Percentiles rank a stretch among this genome's conserved stretches.
Conservation (phyloP, 2,329 filamentous ascomycete genomes). For the Calonectria pseudoreteaudii region DNA sequence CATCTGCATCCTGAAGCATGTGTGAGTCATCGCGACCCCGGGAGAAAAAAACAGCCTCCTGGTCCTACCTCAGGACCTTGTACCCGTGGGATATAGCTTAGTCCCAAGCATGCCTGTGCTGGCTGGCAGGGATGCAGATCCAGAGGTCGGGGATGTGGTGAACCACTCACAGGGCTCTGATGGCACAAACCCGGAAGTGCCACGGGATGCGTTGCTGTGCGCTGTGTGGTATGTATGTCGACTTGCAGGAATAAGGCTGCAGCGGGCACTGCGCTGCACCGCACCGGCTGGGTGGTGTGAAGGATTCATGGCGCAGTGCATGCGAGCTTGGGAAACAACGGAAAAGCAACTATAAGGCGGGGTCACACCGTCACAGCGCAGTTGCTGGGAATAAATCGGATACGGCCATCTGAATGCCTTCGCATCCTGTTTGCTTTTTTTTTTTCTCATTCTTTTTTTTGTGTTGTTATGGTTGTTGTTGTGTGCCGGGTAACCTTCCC, state of each 20-base stretch:
- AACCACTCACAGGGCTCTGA: conserved; percentile 30
- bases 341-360: conserved; percentile 28
- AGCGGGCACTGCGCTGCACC: conserved; percentile 9
- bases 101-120: conserved; percentile 21
- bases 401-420: not conserved
- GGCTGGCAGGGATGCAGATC: conserved; percentile 41
- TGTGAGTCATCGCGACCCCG: conserved; percentile 41
- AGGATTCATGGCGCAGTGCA: conserved; percentile 28
- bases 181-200: conserved; percentile 19
- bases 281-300: conserved; percentile 8
- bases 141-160: conserved; percentile 23
- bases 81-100: not conserved
- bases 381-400: conserved; percentile 14
- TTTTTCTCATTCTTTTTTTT: no score
- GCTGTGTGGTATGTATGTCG: conserved; percentile 6
- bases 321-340: conserved; percentile 17
- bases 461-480: no score
- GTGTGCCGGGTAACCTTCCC: conserved; percentile 3
- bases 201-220: conserved; percentile 1
- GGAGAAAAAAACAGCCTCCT: conserved; percentile 11
- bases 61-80: conserved; percentile 12
- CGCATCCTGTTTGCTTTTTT: conserved; percentile 18
- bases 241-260: conserved; percentile 29
- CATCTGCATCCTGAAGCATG: conserved; percentile 24
- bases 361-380: conserved; percentile 29